These are phyloP conservation scores for Sphaerobolus stellatus DNA, from an alignment of 1,284 basidiomycete genomes.

Conservation along the genomic window DNA sequence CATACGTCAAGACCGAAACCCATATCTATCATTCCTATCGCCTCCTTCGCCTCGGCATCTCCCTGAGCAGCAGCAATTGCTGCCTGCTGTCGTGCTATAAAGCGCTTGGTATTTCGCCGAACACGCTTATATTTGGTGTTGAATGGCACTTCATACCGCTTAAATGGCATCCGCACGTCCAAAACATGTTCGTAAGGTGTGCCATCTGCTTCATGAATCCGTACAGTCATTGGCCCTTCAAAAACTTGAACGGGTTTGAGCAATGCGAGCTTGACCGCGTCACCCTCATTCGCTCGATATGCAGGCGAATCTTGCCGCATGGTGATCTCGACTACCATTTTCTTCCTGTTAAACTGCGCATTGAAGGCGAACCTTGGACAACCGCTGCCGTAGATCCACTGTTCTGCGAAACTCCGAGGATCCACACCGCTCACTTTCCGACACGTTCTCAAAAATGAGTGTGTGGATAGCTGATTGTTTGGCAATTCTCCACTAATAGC, in stretches of 20 bases:
- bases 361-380: slow-evolving; percentile 90
- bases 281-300: slow-evolving; percentile 62
- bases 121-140: slow-evolving; percentile 99
- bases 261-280: slow-evolving; percentile 63
- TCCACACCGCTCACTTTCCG: slow-evolving; percentile 93
- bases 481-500: slow-evolving; percentile 90
- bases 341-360: slow-evolving; percentile 95
- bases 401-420: slow-evolving; percentile 87
- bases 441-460: slow-evolving; percentile 88
- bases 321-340: slow-evolving; percentile 95
- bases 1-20: slow-evolving; percentile 95
- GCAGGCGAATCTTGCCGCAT: slow-evolving; percentile 90
- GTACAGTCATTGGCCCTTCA: slow-evolving; percentile 97
- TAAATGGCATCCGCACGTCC: slow-evolving; percentile 84
- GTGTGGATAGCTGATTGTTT: slow-evolving; percentile 86
- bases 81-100: slow-evolving; percentile 89
- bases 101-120: slow-evolving; percentile 90
- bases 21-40: slow-evolving; percentile 92
- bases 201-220: slow-evolving; percentile 98
- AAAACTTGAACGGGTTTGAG: slow-evolving; percentile 87
- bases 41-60: slow-evolving; percentile 87
- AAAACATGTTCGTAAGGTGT: slow-evolving; percentile 99
- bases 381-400: slow-evolving; percentile 98
- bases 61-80: slow-evolving; percentile 92
- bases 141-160: slow-evolving; percentile 96